Evolutionary conservation across 1,284 basidiomycete species (phyloP), one percentile per base, ranked within the genome.

Genomic region (Apiotrichum siamense): DNA sequence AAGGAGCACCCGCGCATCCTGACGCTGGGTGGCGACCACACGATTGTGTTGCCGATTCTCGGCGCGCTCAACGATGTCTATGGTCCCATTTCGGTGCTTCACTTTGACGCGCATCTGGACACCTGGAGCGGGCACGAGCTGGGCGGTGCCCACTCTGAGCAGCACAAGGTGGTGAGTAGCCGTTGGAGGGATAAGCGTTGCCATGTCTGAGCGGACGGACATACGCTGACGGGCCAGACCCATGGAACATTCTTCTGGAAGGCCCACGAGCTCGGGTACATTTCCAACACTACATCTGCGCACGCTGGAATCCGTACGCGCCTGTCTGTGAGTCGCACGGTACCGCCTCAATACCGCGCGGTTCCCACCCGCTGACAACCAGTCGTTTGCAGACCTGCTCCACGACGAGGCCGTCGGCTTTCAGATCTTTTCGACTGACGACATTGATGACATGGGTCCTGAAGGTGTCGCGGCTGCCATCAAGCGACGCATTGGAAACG

Each of bases 231-330:
- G 31, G 20, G 4, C 61, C 41, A 68, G 65, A 59, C 58, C 20
- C 68, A 70, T 53, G 68, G 68, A 5, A 70, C 68, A 3, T 70
- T 70, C 62, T 76, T 75, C 67, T 75, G 72, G 72, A 70, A 72
- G 47, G 74, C 75, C 2, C 70, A 72, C 26, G 67, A 74, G 35
- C 67, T 72, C 21, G 74, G 74, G 0, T 70, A 72, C 45, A 71
- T 76, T 53, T 67, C 65, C 29, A 60, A 66, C 42, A 72, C 85
- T 60, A 80, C 82, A 44, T 88, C 86, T 66, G 87, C 69, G n/a
- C 70, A 72, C 50, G 70, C 70, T 17, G 70, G 70, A 29, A 67
- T 72, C 46, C 54, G 70, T n/a, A 72, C 70, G 7, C 45, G 66
- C 2, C 63, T 70, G 42, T 54, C 59, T 3, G 66, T 66, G 43